phyloP scores from a whole-genome alignment of 441 rosid genomes.

The Capsella rubella region DNA sequence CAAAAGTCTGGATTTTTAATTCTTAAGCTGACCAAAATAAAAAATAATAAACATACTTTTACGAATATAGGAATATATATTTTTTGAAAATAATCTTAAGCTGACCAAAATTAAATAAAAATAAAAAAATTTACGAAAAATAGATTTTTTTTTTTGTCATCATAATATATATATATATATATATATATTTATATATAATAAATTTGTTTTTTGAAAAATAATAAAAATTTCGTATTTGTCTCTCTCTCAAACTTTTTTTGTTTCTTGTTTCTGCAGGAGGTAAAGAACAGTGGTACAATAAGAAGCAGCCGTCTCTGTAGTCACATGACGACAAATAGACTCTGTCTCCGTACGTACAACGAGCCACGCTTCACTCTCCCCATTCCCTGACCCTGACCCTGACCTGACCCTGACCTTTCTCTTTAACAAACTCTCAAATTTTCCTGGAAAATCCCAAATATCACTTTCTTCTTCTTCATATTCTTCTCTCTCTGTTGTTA shows the following conservation, averaged over 20 bases:
- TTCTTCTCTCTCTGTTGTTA: too few species aligned
- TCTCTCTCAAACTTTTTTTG: constrained; percentile 2
- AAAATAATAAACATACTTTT: background rate
- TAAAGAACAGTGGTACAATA: background rate
- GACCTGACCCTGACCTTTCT: background rate
- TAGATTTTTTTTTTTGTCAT: too few species aligned
- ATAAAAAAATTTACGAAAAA: too few species aligned
- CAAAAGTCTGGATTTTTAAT: too few species aligned
- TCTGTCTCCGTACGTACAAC: constrained; percentile 2
- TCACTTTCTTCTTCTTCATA: background rate
- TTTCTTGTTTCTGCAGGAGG: background rate
- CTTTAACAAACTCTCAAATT: background rate
- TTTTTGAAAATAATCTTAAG: background rate
- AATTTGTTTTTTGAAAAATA: background rate
- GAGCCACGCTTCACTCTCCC: background rate
- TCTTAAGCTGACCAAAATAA: too few species aligned
- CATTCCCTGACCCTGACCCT: too few species aligned
- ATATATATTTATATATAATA: too few species aligned
- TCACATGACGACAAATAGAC: background rate
- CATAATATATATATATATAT: too few species aligned
- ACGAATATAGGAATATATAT: background rate
- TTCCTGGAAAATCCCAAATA: background rate
- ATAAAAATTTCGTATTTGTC: background rate
- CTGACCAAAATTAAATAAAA: too few species aligned
- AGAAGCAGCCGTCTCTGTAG: background rate